These are phyloP conservation scores for Naganishia vishniacii DNA, from an alignment of 768 basidiomycete genomes.

Conservation along the genomic window DNA sequence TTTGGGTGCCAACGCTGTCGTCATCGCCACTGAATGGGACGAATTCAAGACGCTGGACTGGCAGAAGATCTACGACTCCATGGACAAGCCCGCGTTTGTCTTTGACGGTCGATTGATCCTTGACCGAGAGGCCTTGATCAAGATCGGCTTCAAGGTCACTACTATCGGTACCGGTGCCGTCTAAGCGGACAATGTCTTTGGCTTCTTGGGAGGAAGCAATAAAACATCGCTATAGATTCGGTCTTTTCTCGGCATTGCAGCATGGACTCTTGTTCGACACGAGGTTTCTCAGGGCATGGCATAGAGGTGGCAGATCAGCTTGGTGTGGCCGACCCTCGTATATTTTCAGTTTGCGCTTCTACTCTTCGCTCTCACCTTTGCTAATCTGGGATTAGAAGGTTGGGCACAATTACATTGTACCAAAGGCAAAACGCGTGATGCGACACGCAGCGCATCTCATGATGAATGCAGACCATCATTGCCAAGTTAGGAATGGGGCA, in stretches of 20 bases:
- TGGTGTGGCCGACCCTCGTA: background rate
- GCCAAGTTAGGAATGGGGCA: no score
- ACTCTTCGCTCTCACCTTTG: background rate
- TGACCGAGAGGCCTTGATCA: conserved; percentile 67
- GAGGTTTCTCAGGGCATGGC: background rate
- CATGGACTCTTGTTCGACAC: conserved; percentile 21
- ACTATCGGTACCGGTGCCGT: conserved; percentile 49
- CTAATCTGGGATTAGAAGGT: conserved; percentile 8
- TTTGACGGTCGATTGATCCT: conserved; percentile 83
- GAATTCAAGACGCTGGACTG: conserved; percentile 93
- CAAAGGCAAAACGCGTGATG: conserved; percentile 10
- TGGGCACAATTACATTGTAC: conserved; percentile 18
- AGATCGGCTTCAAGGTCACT: conserved; percentile 75
- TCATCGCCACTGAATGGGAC: conserved; percentile 87
- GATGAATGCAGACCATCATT: no score
- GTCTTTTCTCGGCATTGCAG: conserved; percentile 12
- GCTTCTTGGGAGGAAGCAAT: conserved; percentile 13
- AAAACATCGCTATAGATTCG: background rate
- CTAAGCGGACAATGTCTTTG: background rate
- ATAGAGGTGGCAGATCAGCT: conserved; percentile 2
- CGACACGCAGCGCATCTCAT: background rate
- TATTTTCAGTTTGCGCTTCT: background rate
- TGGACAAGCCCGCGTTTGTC: conserved; percentile 98
- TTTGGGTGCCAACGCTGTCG: conserved; percentile 75
- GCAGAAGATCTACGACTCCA: conserved; percentile 71